Evolutionary conservation across 176 grass and related monocot genomes (phyloP).

Genomic region (Bromus sterilis): DNA sequence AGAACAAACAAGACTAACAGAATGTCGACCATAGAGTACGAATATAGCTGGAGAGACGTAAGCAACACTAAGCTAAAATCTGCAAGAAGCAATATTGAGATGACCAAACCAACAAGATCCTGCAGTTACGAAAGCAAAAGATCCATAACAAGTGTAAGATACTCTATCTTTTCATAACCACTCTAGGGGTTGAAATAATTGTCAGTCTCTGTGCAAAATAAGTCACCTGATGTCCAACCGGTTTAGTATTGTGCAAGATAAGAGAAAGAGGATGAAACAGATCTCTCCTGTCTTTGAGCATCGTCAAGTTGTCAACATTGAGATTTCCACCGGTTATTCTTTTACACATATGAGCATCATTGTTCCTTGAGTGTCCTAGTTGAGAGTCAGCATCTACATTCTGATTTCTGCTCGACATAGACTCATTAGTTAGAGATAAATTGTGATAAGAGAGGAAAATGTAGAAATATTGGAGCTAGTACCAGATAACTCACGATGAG

Average conservation of each 20-base stretch:
- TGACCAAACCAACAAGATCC: constrained; percentile 91
- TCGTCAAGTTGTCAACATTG: constrained; percentile 46
- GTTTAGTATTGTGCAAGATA: constrained; percentile 88
- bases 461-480: constrained; percentile 2
- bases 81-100: constrained; percentile 87
- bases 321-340: constrained; percentile 62
- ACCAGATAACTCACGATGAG: constrained; percentile 47
- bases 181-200: background rate
- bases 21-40: constrained; percentile 79
- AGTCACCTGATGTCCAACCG: constrained; percentile 85
- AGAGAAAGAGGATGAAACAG: constrained; percentile 71
- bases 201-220: background rate
- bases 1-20: constrained; percentile 94
- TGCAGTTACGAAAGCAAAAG: constrained; percentile 40
- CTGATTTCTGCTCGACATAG: constrained; percentile 39
- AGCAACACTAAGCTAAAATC: constrained; percentile 96
- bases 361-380: constrained; percentile 34
- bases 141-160: constrained; percentile 11
- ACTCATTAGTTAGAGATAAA: constrained; percentile 1
- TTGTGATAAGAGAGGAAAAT: background rate
- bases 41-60: constrained; percentile 93
- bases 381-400: constrained; percentile 33
- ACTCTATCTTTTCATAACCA: constrained; percentile 2
- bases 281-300: constrained; percentile 51
- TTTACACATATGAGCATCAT: constrained; percentile 31